Percentiles rank a stretch among this genome's conserved stretches.
phyloP scores from a whole-genome alignment of 176 grass and related monocot species.

The Puccinellia tenuiflora region DNA sequence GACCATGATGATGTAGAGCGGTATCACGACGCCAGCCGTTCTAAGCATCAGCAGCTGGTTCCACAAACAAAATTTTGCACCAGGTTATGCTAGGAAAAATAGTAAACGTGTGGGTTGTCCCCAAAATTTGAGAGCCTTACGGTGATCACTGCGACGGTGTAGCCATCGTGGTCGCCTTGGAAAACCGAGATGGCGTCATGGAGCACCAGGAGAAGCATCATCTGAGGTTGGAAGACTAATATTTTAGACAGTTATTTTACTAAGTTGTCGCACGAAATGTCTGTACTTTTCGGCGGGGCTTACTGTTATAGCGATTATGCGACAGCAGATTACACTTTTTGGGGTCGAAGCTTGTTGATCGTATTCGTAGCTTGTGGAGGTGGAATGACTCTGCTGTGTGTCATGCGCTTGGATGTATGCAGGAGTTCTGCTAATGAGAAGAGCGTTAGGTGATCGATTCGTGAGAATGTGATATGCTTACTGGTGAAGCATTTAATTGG shows the following conservation, averaged over 20 bases:
- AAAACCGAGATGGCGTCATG: constrained; percentile 43
- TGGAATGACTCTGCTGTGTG: not conserved
- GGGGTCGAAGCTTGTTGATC: constrained; percentile 2
- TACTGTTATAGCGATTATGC: constrained; percentile 49
- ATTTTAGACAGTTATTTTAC: not conserved
- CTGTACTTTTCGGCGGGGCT: not conserved
- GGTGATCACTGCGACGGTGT: constrained; percentile 37
- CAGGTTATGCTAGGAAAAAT: not conserved
- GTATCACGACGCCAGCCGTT: constrained; percentile 48
- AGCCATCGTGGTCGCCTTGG: constrained; percentile 21
- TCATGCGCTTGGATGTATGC: constrained; percentile 35
- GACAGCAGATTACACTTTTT: constrained; percentile 42
- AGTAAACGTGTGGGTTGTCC: not conserved
- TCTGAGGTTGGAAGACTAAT: constrained; percentile 14
- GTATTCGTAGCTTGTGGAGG: constrained; percentile 28
- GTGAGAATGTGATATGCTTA: not conserved
- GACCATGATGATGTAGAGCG: constrained; percentile 48
- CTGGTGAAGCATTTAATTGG: not conserved
- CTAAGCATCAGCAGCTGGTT: constrained; percentile 52
- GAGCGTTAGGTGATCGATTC: not conserved
- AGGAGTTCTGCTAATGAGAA: constrained; percentile 21
- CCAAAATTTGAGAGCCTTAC: constrained; percentile 29
- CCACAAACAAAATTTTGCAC: not conserved
- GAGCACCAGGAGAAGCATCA: constrained; percentile 56
- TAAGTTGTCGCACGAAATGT: not conserved